Percentiles rank a stretch among this genome's conserved stretches.
Conservation (phyloP, 208 protist species). For the Crithidia thermophila region DNA sequence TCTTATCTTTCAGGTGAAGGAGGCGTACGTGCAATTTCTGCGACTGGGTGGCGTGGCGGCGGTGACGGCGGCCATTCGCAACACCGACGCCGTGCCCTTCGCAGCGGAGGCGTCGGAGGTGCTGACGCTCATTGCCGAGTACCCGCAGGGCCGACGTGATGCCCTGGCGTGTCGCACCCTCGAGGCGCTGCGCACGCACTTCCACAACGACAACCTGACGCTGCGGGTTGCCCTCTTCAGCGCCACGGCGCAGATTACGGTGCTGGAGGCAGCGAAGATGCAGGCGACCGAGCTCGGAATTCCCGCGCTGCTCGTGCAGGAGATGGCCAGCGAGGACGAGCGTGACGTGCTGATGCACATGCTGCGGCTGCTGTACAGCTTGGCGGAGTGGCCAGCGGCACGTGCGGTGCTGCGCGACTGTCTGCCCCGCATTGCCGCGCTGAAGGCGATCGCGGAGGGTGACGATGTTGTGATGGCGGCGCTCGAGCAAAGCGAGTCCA, state of each 20-base stretch:
- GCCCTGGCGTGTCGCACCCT: constrained; percentile 54
- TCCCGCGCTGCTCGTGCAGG: constrained; percentile 29
- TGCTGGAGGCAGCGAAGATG: constrained; percentile 74
- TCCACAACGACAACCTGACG: constrained; percentile 65
- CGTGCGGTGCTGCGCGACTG: constrained; percentile 42
- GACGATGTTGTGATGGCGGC: constrained; percentile 37
- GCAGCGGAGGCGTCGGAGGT: constrained; percentile 71
- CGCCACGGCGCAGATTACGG: constrained; percentile 75
- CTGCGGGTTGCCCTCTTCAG: constrained; percentile 65
- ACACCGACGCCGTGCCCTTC: constrained; percentile 46
- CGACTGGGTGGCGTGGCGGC: constrained; percentile 36
- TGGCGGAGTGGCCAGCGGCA: constrained; percentile 71
- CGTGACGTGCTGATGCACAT: constrained; percentile 82
- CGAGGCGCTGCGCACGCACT: constrained; percentile 43
- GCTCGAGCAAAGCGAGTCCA: constrained; percentile 19
- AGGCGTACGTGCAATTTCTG: constrained; percentile 69
- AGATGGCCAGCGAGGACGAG: constrained; percentile 70
- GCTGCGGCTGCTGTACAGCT: constrained; percentile 56
- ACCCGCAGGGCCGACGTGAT: constrained; percentile 57
- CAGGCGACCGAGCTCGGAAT: constrained; percentile 63
- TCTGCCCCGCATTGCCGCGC: constrained; percentile 44
- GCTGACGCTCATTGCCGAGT: constrained; percentile 51
- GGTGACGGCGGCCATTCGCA: constrained; percentile 43
- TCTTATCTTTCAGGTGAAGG: constrained; percentile 73
- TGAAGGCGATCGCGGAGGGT: constrained; percentile 41